Evolutionary conservation across 768 basidiomycete species (phyloP), one percentile per base, ranked within the genome.

Genomic region (Suillus fuscotomentosus): DNA sequence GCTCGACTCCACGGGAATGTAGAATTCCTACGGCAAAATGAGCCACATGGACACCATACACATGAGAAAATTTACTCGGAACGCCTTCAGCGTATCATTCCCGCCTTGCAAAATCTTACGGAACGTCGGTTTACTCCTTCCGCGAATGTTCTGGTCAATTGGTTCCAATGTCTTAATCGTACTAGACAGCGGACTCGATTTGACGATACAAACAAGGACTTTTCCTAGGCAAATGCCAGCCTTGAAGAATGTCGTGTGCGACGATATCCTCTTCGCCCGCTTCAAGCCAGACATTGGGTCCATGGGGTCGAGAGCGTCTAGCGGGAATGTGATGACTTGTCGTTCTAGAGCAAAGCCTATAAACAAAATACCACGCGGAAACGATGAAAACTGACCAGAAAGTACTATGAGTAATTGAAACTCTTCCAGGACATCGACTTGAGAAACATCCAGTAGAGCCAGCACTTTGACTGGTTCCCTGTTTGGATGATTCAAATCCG

Each of bases 121-220:
- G 80, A 99, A 96, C n/a, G 95, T 93, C 14, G 94, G 93, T 77
- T 94, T 94, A 60, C 83, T 86, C 62, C 90, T 81, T 3, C 91
- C 90, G 14, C 92, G 85, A 56, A 89, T 75, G 65, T 85, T 90
- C 78, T 94, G 91, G 73, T 99, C 96, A 67, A 99, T 94, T 0
- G 97, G 97, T 70, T 99, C 97, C 63, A 99, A 83, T 2, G 93
- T 90, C 82, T 99, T 99, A 82, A 99, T 97, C 24, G 97, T 99
- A 69, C 94, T 98, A 20, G 95, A 97, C 60, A 97, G 79, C 61
- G 94, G 94, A 67, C 91, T 94, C 1, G 94, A 92, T 79, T 99
- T 99, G 72, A 99, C 97, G 54, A 99, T 91, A 72, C 97, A 99
- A 56, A 99, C 95, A 13, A 99, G 85, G 20, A 93, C 92, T 64